Base-by-base conservation (phyloP, 306 rosid species). In the Rosa rugosa region DNA sequence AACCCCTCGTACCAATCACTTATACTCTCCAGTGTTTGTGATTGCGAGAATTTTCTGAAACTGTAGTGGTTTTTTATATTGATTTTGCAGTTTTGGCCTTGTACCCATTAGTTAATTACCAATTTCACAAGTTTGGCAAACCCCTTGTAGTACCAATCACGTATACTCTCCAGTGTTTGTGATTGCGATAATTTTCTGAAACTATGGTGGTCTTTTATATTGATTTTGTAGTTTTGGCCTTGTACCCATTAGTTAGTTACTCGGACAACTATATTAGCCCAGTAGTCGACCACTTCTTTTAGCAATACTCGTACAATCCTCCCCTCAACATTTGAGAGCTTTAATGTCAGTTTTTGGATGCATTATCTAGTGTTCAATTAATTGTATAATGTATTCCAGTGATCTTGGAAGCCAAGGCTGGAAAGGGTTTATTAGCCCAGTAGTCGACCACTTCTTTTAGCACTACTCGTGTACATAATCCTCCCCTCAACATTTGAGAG, bases 391-490 rank as follows among this genome's bases (percentile, higher is more conserved):
- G 53, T 47, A 73, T 83, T 84, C 79, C 94, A 95, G 99, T 73
- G 96, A 95, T 80, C 93, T 95, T 71, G 98, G 96, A 70, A 91
- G 93, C 81, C 98, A 93, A 87, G 99, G 98, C 73, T 90, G 93
- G 88, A 92, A 93, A 87, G 99, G 98, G 80, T 79, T 60, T 82
- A 90, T 93, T 78, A 90, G 91, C 77, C 36, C 36, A 31, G 36
- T 31, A 31, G 36, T 31, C 36, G 36, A 31, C 36, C 36, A 31
- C 36, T 31, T 31, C 36, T 31, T 31, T 31, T 31, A 31, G 36
- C 36, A 31, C 0, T 31, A 31, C 36, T 31, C 36, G 1, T 31
- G 36, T 31, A 31, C 36, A 31, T 31, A 31, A 17, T 65, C 45
- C 23, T 17, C 20, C 5, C 68, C 20, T 5, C n/a, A 16, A 2